phyloP scores from a whole-genome alignment of 306 rosid species.

The Prunus dulcis region DNA sequence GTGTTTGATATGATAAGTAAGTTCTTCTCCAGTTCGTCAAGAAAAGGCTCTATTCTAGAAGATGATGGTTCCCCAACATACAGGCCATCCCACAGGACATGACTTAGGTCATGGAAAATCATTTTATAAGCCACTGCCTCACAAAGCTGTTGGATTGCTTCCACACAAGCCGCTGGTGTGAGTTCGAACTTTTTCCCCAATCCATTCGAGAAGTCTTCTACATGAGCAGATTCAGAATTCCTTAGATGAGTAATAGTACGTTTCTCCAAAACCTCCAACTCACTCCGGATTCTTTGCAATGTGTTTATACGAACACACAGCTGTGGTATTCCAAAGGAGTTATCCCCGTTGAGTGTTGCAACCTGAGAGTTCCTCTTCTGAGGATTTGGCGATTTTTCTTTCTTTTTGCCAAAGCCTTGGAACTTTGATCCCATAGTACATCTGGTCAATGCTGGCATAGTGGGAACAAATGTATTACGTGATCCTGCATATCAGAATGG shows the following conservation, averaged over 20 bases:
- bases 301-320: conserved; percentile 85
- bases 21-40: conserved; percentile 72
- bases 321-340: conserved; percentile 69
- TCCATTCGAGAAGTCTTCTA: conserved; percentile 84
- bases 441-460: conserved; percentile 92
- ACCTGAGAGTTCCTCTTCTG: conserved; percentile 87
- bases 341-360: conserved; percentile 79
- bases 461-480: conserved; percentile 74
- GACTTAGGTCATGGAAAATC: conserved; percentile 76
- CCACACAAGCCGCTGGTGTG: conserved; percentile 79
- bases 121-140: conserved; percentile 85
- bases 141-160: conserved; percentile 89
- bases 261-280: conserved; percentile 85
- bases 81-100: conserved; percentile 73
- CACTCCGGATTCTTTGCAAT: conserved; percentile 76
- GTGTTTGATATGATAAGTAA: conserved; percentile 60
- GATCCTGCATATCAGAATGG: conserved; percentile 60
- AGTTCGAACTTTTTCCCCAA: conserved; percentile 77
- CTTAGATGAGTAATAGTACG: conserved; percentile 80
- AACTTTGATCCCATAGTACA: conserved; percentile 80
- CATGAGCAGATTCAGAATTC: conserved; percentile 88
- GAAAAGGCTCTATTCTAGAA: conserved; percentile 78
- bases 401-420: conserved; percentile 97
- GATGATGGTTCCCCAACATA: conserved; percentile 81
- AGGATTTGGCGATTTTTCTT: conserved; percentile 77